Percentiles rank a stretch among this genome's conserved stretches.
These are phyloP conservation scores for Rhizopogon vesiculosus DNA, from an alignment of 768 basidiomycete species.

Conservation along the genomic window DNA sequence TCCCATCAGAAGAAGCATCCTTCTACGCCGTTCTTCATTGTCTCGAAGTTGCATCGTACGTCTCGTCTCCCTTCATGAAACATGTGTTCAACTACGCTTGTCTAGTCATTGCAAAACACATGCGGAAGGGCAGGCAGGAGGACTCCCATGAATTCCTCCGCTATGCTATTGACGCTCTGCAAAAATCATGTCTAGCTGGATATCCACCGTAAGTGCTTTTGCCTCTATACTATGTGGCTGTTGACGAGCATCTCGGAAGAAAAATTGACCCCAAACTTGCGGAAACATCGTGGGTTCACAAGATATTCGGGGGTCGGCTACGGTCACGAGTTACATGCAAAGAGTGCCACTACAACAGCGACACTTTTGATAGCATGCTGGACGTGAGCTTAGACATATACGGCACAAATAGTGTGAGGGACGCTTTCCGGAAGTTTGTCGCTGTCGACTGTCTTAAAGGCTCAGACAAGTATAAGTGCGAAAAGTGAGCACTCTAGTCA, in stretches of 20 bases:
- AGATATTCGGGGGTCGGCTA: slow-evolving; percentile 87
- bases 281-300: slow-evolving; percentile 92
- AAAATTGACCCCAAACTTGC: slow-evolving; percentile 67
- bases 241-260: slow-evolving; percentile 31
- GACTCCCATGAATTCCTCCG: slow-evolving; percentile 98
- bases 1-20: slow-evolving; percentile 43
- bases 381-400: slow-evolving; percentile 92
- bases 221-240: neutral
- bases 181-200: slow-evolving; percentile 76
- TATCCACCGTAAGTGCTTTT: slow-evolving; percentile 52
- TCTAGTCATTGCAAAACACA: slow-evolving; percentile 84
- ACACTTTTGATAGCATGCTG: slow-evolving; percentile 93
- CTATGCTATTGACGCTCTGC: slow-evolving; percentile 87
- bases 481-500: slow-evolving; percentile 65
- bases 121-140: slow-evolving; percentile 90
- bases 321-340: slow-evolving; percentile 88
- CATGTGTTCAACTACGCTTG: slow-evolving; percentile 6
- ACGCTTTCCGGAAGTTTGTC: slow-evolving; percentile 77
- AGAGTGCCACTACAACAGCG: slow-evolving; percentile 81
- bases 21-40: slow-evolving; percentile 64
- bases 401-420: slow-evolving; percentile 53
- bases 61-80: slow-evolving; percentile 7
- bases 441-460: slow-evolving; percentile 81
- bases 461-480: slow-evolving; percentile 96
- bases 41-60: slow-evolving; percentile 66